Conservation (phyloP, 148 eudicot genomes). For the Hydrangea macrophylla region DNA sequence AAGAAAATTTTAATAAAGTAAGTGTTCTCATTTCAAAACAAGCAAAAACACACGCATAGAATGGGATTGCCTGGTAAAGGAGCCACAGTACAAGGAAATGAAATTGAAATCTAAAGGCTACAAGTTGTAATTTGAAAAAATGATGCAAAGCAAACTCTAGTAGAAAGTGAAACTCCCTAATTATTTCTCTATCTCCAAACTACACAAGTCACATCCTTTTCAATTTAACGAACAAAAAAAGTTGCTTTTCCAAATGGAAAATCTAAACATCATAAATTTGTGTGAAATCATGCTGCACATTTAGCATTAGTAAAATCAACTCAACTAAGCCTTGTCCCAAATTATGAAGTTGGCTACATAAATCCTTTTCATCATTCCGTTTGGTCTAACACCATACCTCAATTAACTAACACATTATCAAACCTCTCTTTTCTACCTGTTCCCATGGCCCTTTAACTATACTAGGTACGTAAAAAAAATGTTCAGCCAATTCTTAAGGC, state of each 20-base stretch:
- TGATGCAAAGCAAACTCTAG: background rate
- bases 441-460: too few relatives aligned
- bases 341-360: background rate
- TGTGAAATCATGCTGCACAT: background rate
- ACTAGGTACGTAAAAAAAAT: too few relatives aligned
- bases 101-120: background rate
- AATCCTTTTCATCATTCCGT: too few relatives aligned
- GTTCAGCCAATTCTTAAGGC: too few relatives aligned
- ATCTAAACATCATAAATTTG: background rate
- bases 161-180: background rate
- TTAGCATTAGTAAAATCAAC: slow-evolving; percentile 2
- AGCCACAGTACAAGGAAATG: slow-evolving; percentile 9
- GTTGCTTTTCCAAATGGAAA: background rate
- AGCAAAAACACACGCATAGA: too few relatives aligned
- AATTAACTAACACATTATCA: too few relatives aligned
- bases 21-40: too few relatives aligned
- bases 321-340: background rate
- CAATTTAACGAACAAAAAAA: background rate
- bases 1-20: background rate
- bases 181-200: background rate
- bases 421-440: too few relatives aligned
- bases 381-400: too few relatives aligned
- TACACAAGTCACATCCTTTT: background rate
- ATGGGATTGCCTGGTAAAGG: background rate
- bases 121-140: background rate